Percentiles rank a stretch among this genome's conserved stretches.
Conservation (phyloP, 768 basidiomycete species). For the Hericium rajendrae region DNA sequence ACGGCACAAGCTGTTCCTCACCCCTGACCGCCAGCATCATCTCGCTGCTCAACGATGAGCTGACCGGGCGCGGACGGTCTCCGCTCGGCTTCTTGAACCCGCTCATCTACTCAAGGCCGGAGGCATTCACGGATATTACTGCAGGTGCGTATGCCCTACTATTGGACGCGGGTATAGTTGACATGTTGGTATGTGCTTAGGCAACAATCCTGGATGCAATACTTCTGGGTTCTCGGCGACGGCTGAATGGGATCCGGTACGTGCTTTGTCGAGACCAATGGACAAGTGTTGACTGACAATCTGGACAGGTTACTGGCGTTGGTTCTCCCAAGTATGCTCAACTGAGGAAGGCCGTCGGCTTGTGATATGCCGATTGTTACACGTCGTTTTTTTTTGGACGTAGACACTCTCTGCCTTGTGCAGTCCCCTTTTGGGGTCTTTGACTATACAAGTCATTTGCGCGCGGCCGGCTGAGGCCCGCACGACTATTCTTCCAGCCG, state of each 20-base stretch:
- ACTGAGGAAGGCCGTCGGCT: conserved; percentile 30
- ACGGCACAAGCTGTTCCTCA: conserved; percentile 24
- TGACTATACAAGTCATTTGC: too few species aligned
- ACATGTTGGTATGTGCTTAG: conserved; percentile 12
- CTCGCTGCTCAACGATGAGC: conserved; percentile 25
- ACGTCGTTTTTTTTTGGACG: too few species aligned
- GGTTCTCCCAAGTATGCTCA: conserved; percentile 46
- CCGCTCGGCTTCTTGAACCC: conserved; percentile 16
- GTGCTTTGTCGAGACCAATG: neutral
- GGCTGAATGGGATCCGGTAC: conserved; percentile 10
- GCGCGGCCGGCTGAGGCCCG: too few species aligned
- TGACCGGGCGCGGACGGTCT: conserved; percentile 17
- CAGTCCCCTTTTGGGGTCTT: too few species aligned
- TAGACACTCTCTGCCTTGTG: too few species aligned
- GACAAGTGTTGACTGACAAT: neutral
- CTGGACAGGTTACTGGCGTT: conserved; percentile 37
- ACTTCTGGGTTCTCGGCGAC: conserved; percentile 10
- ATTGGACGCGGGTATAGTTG: conserved; percentile 14
- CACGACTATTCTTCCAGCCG: too few species aligned
- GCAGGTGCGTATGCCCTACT: neutral
- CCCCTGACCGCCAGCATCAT: conserved; percentile 26
- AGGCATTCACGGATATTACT: neutral
- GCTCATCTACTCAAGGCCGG: conserved; percentile 10
- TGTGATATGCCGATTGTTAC: neutral
- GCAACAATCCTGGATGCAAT: conserved; percentile 16